A percentile compares a stretch with the other conserved stretches of the same genome.
Evolutionary conservation across 495 filamentous ascomycete genomes (phyloP).

Genomic region (Barbatosphaeria neglecta): DNA sequence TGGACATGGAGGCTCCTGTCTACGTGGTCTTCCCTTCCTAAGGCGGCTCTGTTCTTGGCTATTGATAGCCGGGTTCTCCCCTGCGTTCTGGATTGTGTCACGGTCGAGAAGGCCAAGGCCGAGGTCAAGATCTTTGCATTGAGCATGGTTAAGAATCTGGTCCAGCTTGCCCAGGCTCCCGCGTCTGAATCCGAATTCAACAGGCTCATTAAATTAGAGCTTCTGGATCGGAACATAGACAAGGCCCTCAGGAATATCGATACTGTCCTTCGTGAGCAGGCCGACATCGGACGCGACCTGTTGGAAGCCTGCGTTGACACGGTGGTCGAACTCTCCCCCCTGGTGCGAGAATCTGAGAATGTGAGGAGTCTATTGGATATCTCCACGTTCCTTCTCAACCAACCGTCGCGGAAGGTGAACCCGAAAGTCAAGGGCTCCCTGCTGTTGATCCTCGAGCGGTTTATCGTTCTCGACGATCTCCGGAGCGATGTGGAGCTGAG

Average conservation of each 20-base stretch:
- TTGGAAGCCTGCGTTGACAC: constrained; percentile 67
- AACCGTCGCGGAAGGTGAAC: constrained; percentile 68
- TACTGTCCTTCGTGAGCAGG: constrained; percentile 45
- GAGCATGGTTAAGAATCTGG: constrained; percentile 56
- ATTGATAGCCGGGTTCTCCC: constrained; percentile 52
- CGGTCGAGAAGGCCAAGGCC: constrained; percentile 66
- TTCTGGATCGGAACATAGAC: constrained; percentile 62
- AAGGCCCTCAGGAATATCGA: constrained; percentile 54
- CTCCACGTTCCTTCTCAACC: constrained; percentile 66
- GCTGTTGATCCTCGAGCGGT: constrained; percentile 54
- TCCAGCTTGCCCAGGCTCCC: constrained; percentile 40
- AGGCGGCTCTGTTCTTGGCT: constrained; percentile 56
- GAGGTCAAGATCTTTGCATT: constrained; percentile 78
- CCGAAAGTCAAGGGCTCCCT: constrained; percentile 74
- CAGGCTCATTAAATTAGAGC: constrained; percentile 45
- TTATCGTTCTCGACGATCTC: constrained; percentile 64
- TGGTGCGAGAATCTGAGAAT: constrained; percentile 57
- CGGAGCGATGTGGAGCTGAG: constrained; percentile 46
- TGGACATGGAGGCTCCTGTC: constrained; percentile 68
- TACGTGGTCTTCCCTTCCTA: constrained; percentile 60
- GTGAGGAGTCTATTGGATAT: constrained; percentile 64
- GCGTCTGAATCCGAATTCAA: constrained; percentile 42
- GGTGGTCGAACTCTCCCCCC: constrained; percentile 61
- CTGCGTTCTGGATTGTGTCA: constrained; percentile 60
- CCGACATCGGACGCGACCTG: constrained; percentile 52